Conservation (phyloP, 768 basidiomycete genomes). For the Suillus hirtellus region DNA sequence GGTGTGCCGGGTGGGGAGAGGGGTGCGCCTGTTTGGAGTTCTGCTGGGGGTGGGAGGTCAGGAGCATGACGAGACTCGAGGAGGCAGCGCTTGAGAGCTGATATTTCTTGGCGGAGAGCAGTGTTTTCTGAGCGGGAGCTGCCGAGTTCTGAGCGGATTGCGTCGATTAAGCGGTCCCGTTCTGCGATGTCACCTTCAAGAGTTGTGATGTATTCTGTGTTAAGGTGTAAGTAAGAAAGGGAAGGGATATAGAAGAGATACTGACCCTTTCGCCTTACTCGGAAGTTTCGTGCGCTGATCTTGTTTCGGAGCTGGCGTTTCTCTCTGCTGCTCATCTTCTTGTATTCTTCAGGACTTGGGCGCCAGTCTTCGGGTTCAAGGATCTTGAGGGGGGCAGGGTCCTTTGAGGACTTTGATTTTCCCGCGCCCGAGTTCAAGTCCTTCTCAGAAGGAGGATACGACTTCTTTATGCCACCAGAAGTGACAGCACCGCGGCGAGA, state of each 20-base stretch:
- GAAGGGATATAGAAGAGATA: neutral
- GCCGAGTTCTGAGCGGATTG: slow-evolving; percentile 82
- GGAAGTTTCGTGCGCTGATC: slow-evolving; percentile 92
- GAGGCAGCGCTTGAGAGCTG: slow-evolving; percentile 70
- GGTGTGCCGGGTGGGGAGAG: slow-evolving; percentile 14
- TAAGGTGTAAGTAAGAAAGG: neutral
- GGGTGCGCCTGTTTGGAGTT: slow-evolving; percentile 33
- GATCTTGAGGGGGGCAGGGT: slow-evolving; percentile 28
- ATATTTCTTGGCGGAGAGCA: slow-evolving; percentile 78
- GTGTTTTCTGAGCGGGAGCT: slow-evolving; percentile 78
- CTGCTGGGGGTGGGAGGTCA: slow-evolving; percentile 48
- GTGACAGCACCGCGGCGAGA: slow-evolving; percentile 66
- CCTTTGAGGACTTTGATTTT: slow-evolving; percentile 27
- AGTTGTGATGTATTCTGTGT: slow-evolving; percentile 86
- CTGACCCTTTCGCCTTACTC: slow-evolving; percentile 89
- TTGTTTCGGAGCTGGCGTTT: slow-evolving; percentile 96
- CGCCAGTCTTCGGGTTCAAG: slow-evolving; percentile 72
- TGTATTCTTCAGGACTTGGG: slow-evolving; percentile 89
- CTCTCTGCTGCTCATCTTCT: slow-evolving; percentile 93
- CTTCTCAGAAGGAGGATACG: slow-evolving; percentile 38
- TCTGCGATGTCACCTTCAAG: slow-evolving; percentile 93
- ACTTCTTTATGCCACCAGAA: slow-evolving; percentile 74
- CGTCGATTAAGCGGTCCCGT: slow-evolving; percentile 86
- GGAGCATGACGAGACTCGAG: slow-evolving; percentile 61
- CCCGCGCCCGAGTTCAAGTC: slow-evolving; percentile 16